Evolutionary conservation across 371 early-diverging fungal species (phyloP).

Genomic region (Apophysomyces ossiformis): DNA sequence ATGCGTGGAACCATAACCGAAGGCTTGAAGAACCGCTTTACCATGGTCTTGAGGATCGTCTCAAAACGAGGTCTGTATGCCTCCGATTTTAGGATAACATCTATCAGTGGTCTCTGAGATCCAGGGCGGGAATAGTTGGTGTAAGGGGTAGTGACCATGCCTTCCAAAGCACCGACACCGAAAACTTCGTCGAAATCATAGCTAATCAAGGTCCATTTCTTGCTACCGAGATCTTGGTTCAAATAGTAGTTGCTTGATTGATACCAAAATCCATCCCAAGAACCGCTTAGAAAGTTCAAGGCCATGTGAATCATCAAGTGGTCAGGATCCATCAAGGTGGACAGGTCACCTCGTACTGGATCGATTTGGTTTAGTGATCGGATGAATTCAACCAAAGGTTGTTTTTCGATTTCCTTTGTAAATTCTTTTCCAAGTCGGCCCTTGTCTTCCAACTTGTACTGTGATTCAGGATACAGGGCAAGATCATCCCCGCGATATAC

Average conservation of each 20-base stretch:
- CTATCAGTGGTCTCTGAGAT: constrained; percentile 39
- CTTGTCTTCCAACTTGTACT: constrained; percentile 37
- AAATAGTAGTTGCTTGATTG: constrained; percentile 55
- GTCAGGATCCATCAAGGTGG: constrained; percentile 35
- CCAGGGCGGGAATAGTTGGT: constrained; percentile 35
- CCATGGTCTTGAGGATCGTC: constrained; percentile 42
- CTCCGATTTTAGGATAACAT: constrained; percentile 40
- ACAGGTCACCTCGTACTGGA: constrained; percentile 34
- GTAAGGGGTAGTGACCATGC: constrained; percentile 42
- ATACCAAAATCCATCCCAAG: constrained; percentile 56
- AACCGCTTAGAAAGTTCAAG: constrained; percentile 52
- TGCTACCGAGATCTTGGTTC: constrained; percentile 40
- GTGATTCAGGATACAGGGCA: constrained; percentile 26
- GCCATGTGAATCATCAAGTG: constrained; percentile 51
- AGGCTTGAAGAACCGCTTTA: constrained; percentile 57
- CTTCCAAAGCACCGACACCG: constrained; percentile 43
- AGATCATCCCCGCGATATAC: constrained; percentile 41
- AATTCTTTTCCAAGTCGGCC: constrained; percentile 23
- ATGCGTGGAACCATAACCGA: constrained; percentile 46
- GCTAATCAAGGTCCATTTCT: constrained; percentile 53
- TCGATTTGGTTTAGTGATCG: constrained; percentile 26
- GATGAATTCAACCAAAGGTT: constrained; percentile 32
- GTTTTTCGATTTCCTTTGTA: constrained; percentile 22
- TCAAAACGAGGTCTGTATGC: constrained; percentile 47
- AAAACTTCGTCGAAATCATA: constrained; percentile 62